Percentiles rank a stretch among this genome's conserved stretches.
Conservation (phyloP, 768 basidiomycete genomes). For the Boletus vermiculosoides region DNA sequence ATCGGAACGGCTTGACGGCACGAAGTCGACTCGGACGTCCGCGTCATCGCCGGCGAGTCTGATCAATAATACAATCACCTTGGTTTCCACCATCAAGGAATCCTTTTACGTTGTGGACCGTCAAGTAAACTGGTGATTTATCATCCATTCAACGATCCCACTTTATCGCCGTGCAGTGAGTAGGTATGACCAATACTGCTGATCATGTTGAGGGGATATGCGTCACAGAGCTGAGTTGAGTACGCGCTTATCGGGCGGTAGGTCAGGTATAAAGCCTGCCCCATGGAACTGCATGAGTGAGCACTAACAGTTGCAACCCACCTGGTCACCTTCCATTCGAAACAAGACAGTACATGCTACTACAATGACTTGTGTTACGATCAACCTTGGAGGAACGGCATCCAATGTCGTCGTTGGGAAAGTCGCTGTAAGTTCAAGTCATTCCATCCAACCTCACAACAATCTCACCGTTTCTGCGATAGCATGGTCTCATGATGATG, state of each 20-base stretch:
- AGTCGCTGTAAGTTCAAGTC: slow-evolving; percentile 31
- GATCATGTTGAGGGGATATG: not conserved
- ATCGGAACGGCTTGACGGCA: no score
- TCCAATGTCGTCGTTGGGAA: slow-evolving; percentile 36
- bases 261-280: not conserved
- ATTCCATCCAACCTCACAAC: no score
- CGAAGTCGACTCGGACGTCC: no score
- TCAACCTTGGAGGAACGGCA: slow-evolving; percentile 40
- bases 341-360: not conserved
- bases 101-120: no score
- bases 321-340: not conserved
- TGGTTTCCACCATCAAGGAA: no score
- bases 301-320: not conserved
- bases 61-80: no score
- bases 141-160: not conserved
- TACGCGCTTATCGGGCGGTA: not conserved
- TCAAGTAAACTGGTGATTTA: not conserved
- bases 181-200: not conserved
- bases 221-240: not conserved
- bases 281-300: not conserved
- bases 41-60: no score
- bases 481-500: slow-evolving; percentile 60
- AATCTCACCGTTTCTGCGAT: not conserved
- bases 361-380: slow-evolving; percentile 32
- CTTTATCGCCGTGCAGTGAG: no score